Base-by-base conservation (phyloP, 306 rosid genomes). In the Dalbergia cochinchinensis region DNA sequence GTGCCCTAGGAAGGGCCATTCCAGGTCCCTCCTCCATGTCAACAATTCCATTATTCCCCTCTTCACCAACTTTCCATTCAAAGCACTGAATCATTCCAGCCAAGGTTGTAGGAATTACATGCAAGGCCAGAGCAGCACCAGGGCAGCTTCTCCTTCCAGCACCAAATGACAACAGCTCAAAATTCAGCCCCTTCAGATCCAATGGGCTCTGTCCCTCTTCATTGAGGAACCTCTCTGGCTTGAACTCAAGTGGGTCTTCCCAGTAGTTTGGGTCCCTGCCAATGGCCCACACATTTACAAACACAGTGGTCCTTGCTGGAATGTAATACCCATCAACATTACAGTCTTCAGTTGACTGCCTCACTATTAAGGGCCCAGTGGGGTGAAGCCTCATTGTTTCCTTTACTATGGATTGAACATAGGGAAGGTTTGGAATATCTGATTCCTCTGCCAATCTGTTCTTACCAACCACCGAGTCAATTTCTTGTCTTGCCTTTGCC, bases 371-470 rank as follows among this genome's bases (percentile, higher is more conserved):
- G 20, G 94, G 97, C n/a, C 90, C 89, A 0, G 90, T 76, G 3
- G 97, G 92, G 79, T 88, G 97, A 77, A 90, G 90, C 88, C 97
- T 88, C 54, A 90, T 79, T n/a, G 92, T 88, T 72, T 92, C 97
- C 69, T 90, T 91, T 14, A 91, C 82, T 59, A 87, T 73, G 34
- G 97, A 92, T 45, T 86, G 87, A 67, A 86, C 73, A 74, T 87
- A 90, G 12, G 93, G 93, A 65, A 92, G 93, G 50, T 87, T 87
- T 7, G 55, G 14, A 13, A 90, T 85, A 48, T 90, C 92, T 75
- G 90, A 87, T 71, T 92, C 97, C 51, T 89, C 76, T 8, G 87
- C 88, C 15, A 86, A 20, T 55, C 84, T 90, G 7, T 12, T 78
- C 8, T 82, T 83, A 26, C 93, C 97, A 51, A 90, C 60, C 11